These are phyloP conservation scores for Fusarium pininemorale DNA, from an alignment of 2,329 filamentous ascomycete species.

Conservation along the genomic window DNA sequence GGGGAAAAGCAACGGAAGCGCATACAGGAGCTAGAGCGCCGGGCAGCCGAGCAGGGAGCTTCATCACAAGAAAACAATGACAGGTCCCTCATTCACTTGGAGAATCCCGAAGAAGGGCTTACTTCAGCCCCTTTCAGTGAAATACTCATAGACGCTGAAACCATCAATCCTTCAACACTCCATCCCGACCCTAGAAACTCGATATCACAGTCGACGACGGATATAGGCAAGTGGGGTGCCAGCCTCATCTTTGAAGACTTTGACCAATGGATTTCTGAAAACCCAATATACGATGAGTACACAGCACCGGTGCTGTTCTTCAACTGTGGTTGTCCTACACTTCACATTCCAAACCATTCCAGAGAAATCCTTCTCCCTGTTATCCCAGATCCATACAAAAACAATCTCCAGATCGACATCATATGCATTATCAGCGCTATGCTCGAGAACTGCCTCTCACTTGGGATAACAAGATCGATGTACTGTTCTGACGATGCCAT, in stretches of 20 bases:
- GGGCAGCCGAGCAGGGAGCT: slow-evolving; percentile 16
- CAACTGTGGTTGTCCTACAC: slow-evolving; percentile 39
- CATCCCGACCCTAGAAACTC: slow-evolving; percentile 5
- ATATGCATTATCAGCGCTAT: slow-evolving; percentile 38
- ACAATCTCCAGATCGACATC: slow-evolving; percentile 41
- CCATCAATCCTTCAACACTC: slow-evolving; percentile 32
- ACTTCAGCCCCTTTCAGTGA: not conserved
- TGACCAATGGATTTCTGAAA: slow-evolving; percentile 28
- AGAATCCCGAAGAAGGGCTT: not conserved
- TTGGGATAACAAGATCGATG: slow-evolving; percentile 39
- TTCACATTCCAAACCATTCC: slow-evolving; percentile 36
- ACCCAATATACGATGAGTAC: not conserved
- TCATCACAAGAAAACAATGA: not conserved
- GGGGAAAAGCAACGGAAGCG: slow-evolving; percentile 43
- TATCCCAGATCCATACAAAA: slow-evolving; percentile 38
- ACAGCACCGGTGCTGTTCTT: slow-evolving; percentile 27
- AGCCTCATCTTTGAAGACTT: slow-evolving; percentile 11
- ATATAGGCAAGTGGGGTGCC: not conserved
- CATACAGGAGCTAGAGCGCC: slow-evolving; percentile 41
- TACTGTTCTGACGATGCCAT: slow-evolving; percentile 39
- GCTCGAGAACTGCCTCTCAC: slow-evolving; percentile 39
- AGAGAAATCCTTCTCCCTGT: slow-evolving; percentile 35
- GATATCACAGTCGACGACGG: not conserved
- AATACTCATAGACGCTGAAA: not conserved
- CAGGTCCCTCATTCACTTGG: not conserved